A percentile compares a stretch with the other conserved stretches of the same genome.
These are phyloP conservation scores for Scheffersomyces ergatensis DNA, from an alignment of 805 yeast genomes.

Conservation along the genomic window DNA sequence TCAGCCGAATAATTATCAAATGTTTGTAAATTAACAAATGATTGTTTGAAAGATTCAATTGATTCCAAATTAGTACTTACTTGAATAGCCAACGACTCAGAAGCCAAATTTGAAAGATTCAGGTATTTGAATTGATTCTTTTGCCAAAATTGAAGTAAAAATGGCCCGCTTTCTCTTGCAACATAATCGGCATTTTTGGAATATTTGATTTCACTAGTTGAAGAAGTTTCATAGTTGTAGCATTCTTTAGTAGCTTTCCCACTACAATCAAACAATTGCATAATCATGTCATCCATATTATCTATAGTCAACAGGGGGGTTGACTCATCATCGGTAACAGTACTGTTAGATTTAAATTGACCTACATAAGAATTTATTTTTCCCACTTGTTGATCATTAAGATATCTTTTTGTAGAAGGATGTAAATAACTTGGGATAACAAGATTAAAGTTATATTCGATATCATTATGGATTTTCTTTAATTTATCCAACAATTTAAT, in stretches of 20 bases:
- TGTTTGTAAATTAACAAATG: conserved; percentile 8
- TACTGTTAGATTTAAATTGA: neutral
- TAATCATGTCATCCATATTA: conserved; percentile 19
- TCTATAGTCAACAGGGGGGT: neutral
- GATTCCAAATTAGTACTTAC: conserved; percentile 12
- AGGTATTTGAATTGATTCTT: conserved; percentile 12
- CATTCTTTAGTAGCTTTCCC: conserved; percentile 25
- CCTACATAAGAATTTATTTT: conserved; percentile 10
- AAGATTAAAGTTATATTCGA: conserved; percentile 13
- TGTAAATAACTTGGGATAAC: conserved; percentile 17
- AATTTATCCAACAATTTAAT: conserved; percentile 5
- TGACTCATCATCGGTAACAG: neutral
- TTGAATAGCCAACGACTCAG: conserved; percentile 14
- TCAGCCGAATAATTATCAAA: conserved; percentile 6
- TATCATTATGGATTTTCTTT: conserved; percentile 8
- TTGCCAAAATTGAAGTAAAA: conserved; percentile 17
- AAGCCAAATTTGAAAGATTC: conserved; percentile 12
- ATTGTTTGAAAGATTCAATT: conserved; percentile 10
- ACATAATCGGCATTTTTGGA: conserved; percentile 6
- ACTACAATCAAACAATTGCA: conserved; percentile 23
- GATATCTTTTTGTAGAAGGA: conserved; percentile 20
- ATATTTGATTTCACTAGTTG: conserved; percentile 11
- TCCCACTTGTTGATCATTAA: conserved; percentile 13
- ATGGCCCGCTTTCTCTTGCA: conserved; percentile 13
- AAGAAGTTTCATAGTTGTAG: conserved; percentile 21